Conservation (phyloP, 345 rosid species). For the Turnera subulata region DNA sequence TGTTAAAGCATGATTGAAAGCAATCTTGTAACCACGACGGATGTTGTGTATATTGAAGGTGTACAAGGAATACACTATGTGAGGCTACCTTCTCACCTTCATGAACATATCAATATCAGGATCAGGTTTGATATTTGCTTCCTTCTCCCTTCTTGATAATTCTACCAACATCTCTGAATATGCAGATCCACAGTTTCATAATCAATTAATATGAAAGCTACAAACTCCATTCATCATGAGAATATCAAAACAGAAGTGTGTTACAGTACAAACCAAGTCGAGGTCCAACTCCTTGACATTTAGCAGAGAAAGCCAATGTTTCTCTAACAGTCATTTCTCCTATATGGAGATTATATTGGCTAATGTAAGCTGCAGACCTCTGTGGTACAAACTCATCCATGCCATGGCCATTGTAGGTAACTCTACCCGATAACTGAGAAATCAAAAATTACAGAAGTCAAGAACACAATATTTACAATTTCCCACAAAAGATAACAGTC, state of each 20-base stretch:
- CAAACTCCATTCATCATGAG: not conserved
- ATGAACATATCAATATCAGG: slow-evolving; percentile 77
- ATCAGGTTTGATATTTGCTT: slow-evolving; percentile 81
- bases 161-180: slow-evolving; percentile 63
- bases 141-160: slow-evolving; percentile 70
- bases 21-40: too few relatives aligned
- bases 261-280: slow-evolving; percentile 54
- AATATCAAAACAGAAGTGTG: too few relatives aligned
- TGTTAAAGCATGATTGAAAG: not conserved
- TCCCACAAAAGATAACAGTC: too few relatives aligned
- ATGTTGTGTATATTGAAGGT: too few relatives aligned
- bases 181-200: too few relatives aligned
- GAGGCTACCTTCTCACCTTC: slow-evolving; percentile 42
- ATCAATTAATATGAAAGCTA: not conserved
- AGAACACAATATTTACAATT: too few relatives aligned
- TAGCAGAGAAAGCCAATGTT: slow-evolving; percentile 55
- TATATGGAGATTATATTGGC: slow-evolving; percentile 57
- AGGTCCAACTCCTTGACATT: slow-evolving; percentile 65
- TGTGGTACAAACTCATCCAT: slow-evolving; percentile 67
- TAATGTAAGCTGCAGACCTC: slow-evolving; percentile 57
- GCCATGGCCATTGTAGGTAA: slow-evolving; percentile 56
- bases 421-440: slow-evolving; percentile 50
- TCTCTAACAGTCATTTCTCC: slow-evolving; percentile 69
- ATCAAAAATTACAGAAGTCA: not conserved
- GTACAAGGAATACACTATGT: not conserved